Percentiles rank a stretch among this genome's conserved stretches.
phyloP scores from a whole-genome alignment of 139 green algal genomes.

The Raphidocelis subcapitata region DNA sequence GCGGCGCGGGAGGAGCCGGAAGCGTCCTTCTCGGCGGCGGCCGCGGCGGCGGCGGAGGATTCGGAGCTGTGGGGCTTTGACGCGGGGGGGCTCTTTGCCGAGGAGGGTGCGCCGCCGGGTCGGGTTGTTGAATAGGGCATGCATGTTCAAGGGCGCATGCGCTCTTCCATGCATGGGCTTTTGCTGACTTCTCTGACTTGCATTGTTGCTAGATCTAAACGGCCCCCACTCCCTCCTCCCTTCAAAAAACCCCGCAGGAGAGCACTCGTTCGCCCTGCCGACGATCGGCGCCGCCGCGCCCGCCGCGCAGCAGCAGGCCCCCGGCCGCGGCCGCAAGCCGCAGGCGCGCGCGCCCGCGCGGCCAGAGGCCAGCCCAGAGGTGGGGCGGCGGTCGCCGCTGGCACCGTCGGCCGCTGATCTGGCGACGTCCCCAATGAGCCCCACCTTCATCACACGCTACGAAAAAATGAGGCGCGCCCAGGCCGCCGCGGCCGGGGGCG shows the following conservation, averaged over 20 bases:
- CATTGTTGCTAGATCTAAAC: background rate
- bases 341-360: background rate
- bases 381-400: background rate
- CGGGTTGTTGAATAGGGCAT: background rate
- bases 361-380: background rate
- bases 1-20: conserved; percentile 34
- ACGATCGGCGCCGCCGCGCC: background rate
- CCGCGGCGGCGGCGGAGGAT: background rate
- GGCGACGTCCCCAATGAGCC: too few relatives aligned
- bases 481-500: too few relatives aligned
- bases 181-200: background rate
- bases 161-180: background rate
- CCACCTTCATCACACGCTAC: too few relatives aligned
- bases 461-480: too few relatives aligned
- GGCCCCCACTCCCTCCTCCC: background rate
- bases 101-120: conserved; percentile 18
- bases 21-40: background rate
- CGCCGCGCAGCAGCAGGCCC: background rate
- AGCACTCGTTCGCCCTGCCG: conserved; percentile 17
- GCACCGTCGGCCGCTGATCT: background rate
- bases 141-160: background rate
- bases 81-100: conserved; percentile 44
- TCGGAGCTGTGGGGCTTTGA: conserved; percentile 25
- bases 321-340: background rate
- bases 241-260: background rate